These are phyloP conservation scores for Tricladium varicosporioides DNA, from an alignment of 2,329 filamentous ascomycete genomes.

Conservation along the genomic window DNA sequence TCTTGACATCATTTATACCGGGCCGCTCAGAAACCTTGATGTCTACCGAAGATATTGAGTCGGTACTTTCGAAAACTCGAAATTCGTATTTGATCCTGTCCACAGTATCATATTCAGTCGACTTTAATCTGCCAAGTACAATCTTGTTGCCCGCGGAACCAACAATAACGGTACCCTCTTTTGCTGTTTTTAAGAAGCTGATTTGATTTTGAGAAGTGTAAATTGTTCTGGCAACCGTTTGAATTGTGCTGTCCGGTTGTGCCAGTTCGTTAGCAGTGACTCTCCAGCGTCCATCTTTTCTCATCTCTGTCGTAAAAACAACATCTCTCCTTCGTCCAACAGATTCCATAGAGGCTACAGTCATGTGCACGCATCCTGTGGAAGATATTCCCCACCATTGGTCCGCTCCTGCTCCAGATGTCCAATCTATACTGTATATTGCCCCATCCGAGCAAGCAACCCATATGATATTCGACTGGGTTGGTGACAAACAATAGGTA, in stretches of 20 bases:
- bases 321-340: conserved; percentile 33
- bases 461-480: conserved; percentile 51
- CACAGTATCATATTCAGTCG: conserved; percentile 34
- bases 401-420: conserved; percentile 42
- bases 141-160: conserved; percentile 53
- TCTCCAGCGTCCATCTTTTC: conserved; percentile 32
- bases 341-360: conserved; percentile 35
- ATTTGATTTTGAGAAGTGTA: conserved; percentile 38
- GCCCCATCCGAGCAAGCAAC: conserved; percentile 57
- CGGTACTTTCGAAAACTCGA: conserved; percentile 56
- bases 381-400: conserved; percentile 40
- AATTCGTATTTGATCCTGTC: conserved; percentile 54
- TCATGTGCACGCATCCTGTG: conserved; percentile 35
- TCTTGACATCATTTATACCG: conserved; percentile 25
- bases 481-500: conserved; percentile 41
- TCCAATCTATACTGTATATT: conserved; percentile 60
- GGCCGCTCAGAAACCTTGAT: conserved; percentile 44
- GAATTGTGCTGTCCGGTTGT: conserved; percentile 28
- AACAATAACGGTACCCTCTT: conserved; percentile 57
- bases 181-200: conserved; percentile 49
- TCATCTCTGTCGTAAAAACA: conserved; percentile 34
- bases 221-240: conserved; percentile 39
- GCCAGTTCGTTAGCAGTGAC: conserved; percentile 36
- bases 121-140: conserved; percentile 55
- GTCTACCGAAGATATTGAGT: conserved; percentile 67